Evolutionary conservation across 495 filamentous ascomycete species (phyloP), one percentile per base, ranked within the genome.

Genomic region (Penicillium bovifimosum): DNA sequence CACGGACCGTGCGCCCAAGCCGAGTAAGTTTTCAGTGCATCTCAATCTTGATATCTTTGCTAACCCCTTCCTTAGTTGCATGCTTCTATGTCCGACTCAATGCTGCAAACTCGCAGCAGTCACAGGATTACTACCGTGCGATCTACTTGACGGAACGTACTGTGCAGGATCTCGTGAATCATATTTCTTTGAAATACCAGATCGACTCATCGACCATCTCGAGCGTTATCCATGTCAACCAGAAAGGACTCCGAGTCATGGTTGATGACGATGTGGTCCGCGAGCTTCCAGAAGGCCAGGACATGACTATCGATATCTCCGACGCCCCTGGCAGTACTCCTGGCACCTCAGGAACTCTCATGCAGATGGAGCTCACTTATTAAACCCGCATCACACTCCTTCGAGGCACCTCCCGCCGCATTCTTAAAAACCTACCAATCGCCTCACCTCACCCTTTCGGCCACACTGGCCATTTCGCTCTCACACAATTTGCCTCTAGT

Each of bases 191-290:
- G 28, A 96, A 96, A 69, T 88, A 83, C 61, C 78, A 84, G 13
- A 79, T 98, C 48, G 88, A 96, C 44, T 77, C 86, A 0, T 66
- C 72, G 2, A 79, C 77, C 28, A 80, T 97, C 35, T 66, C 82
- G 10, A 83, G 86, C 27, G 83, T 85, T 1, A 66, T 96, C 18
- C 88, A 78, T 32, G 73, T 91, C 50, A 85, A 86, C 20, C 69
- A 79, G 18, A 80, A 81, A 50, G 90, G 91, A 0, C 65, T 96
- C 5, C 81, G 87, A 56, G 85, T 98, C 40, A 83, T 91, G 64
- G 77, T 97, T 47, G 93, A 98, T 65, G 88, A 98, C 54, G 90
- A 96, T 41, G 84, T 93, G 27, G 83, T 98, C 16, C 80, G 80
- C n/a, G 86, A 91, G 65, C 76, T 97, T 13, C 77, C 84, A 0